Conservation (phyloP, 2,329 filamentous ascomycete species). For the Helminthosporium solani region DNA sequence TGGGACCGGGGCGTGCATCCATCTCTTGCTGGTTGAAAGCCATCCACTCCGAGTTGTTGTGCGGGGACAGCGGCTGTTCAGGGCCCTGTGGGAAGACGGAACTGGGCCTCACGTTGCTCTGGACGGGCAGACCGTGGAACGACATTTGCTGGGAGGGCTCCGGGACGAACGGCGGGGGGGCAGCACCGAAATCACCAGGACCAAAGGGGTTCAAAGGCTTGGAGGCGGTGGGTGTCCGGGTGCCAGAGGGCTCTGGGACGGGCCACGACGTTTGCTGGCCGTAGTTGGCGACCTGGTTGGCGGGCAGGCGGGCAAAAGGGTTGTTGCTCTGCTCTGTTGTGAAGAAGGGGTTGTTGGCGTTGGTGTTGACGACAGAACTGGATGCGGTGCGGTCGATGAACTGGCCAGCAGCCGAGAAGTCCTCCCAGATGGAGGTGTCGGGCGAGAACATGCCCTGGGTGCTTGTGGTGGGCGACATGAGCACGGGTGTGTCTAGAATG, state of each 20-base stretch:
- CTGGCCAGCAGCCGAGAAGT: conserved; percentile 42
- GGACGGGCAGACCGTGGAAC: conserved; percentile 41
- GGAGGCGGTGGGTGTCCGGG: conserved; percentile 71
- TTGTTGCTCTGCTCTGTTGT: conserved; percentile 44
- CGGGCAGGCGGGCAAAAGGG: conserved; percentile 65
- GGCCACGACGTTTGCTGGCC: conserved; percentile 60
- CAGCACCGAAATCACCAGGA: conserved; percentile 52
- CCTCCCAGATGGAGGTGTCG: conserved; percentile 52
- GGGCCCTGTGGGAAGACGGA: conserved; percentile 51
- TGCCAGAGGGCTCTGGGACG: conserved; percentile 63
- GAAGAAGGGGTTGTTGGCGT: conserved; percentile 52
- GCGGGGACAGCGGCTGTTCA: conserved; percentile 59
- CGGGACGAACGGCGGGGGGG: conserved; percentile 46
- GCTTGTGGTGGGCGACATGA: conserved; percentile 52
- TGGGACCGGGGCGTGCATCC: conserved; percentile 50
- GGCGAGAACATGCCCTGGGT: conserved; percentile 54
- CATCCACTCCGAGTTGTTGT: conserved; percentile 62
- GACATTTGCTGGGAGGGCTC: conserved; percentile 44
- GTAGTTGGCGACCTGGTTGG: conserved; percentile 49
- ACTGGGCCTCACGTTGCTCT: conserved; percentile 48
- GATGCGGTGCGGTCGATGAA: conserved; percentile 41
- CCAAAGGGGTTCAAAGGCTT: conserved; percentile 70
- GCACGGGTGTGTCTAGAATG: conserved; percentile 44
- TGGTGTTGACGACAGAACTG: conserved; percentile 43
- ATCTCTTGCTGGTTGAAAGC: conserved; percentile 53